phyloP scores from a whole-genome alignment of 2,329 filamentous ascomycete genomes.

The Colletotrichum nymphaeae region DNA sequence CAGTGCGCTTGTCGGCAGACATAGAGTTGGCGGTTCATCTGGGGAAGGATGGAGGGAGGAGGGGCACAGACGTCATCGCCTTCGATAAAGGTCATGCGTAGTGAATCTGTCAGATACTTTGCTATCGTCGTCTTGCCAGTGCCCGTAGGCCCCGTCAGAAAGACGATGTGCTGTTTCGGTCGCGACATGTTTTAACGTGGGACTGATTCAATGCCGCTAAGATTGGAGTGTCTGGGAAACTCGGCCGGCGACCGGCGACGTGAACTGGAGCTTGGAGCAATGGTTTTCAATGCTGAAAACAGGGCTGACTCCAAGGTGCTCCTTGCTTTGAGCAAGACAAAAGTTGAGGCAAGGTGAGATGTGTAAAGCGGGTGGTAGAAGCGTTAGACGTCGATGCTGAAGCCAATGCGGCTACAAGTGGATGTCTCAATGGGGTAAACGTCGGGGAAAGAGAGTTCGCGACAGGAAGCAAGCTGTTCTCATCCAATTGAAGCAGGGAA shows the following conservation, averaged over 20 bases:
- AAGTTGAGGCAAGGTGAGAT: neutral
- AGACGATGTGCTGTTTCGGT: conserved; percentile 62
- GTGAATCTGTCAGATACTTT: conserved; percentile 58
- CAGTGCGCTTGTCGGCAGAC: conserved; percentile 18
- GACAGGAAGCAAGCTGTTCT: neutral
- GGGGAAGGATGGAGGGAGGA: neutral
- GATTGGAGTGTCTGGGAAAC: neutral
- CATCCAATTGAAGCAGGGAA: neutral
- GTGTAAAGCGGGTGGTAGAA: neutral
- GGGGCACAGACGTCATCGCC: conserved; percentile 67
- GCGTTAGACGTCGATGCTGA: neutral
- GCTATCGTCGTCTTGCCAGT: conserved; percentile 72
- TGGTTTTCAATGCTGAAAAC: neutral
- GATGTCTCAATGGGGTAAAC: neutral
- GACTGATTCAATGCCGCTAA: neutral
- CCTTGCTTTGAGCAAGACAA: neutral
- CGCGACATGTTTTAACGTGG: conserved; percentile 16
- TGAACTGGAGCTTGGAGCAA: neutral
- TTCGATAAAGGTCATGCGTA: conserved; percentile 67
- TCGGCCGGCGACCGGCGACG: neutral
- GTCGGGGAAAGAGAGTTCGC: neutral
- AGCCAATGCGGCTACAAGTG: neutral
- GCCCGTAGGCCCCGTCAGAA: conserved; percentile 70
- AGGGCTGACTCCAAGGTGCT: conserved; percentile 2
- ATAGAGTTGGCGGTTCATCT: neutral